phyloP scores from a whole-genome alignment of 768 basidiomycete genomes.

The Rhizopogon sp. region DNA sequence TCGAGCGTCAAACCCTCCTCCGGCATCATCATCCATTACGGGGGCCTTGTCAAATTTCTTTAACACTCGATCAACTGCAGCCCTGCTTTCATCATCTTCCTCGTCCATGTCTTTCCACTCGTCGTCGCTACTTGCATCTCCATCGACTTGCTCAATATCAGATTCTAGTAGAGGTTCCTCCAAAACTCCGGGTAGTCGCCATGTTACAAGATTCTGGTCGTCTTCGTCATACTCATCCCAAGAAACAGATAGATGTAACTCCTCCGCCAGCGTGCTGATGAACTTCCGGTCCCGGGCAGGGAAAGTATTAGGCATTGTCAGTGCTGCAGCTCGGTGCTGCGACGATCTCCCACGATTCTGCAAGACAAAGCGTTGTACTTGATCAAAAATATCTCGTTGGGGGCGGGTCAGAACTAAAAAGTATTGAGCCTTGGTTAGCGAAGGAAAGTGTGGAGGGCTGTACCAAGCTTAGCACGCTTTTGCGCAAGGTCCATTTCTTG shows the following conservation, averaged over 20 bases:
- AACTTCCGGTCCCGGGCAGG: slow-evolving; percentile 78
- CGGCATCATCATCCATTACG: slow-evolving; percentile 64
- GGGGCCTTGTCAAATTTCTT: slow-evolving; percentile 86
- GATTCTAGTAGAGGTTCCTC: slow-evolving; percentile 29
- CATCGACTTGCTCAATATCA: slow-evolving; percentile 31
- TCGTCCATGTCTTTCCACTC: slow-evolving; percentile 45
- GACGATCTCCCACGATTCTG: slow-evolving; percentile 30
- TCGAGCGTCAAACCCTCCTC: slow-evolving; percentile 73
- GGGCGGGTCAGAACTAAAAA: slow-evolving; percentile 56
- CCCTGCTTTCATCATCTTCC: slow-evolving; percentile 65
- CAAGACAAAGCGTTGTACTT: slow-evolving; percentile 73
- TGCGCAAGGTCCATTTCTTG: slow-evolving; percentile 59
- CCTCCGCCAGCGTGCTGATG: slow-evolving; percentile 67
- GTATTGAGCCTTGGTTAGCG: not conserved
- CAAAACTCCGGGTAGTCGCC: slow-evolving; percentile 48
- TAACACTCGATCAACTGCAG: slow-evolving; percentile 78
- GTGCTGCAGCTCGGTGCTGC: slow-evolving; percentile 29
- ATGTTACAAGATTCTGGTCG: slow-evolving; percentile 72
- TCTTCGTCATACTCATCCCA: slow-evolving; percentile 94
- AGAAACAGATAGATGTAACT: slow-evolving; percentile 71
- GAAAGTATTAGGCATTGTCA: slow-evolving; percentile 75
- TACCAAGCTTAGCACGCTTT: slow-evolving; percentile 62
- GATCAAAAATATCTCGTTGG: slow-evolving; percentile 75
- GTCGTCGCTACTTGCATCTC: slow-evolving; percentile 48
- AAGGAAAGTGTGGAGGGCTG: slow-evolving; percentile 15